Base-by-base conservation (phyloP, 768 basidiomycete genomes). In the Rickenella mellea region DNA sequence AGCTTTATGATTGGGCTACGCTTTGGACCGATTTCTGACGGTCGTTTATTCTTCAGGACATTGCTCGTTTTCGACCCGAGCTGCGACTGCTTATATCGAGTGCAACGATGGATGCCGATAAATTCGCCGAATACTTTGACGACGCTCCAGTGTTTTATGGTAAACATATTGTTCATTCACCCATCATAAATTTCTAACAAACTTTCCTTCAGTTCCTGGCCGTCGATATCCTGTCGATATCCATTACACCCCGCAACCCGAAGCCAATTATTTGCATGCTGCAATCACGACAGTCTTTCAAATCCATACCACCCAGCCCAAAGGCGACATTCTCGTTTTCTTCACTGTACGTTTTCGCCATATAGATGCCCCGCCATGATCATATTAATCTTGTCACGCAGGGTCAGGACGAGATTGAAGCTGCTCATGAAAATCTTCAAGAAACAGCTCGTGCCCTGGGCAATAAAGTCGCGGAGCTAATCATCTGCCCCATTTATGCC, bases 401-500 rank as follows among this genome's bases (percentile, higher is more conserved):
- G 88, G 94, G 96, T 49, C 96, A 99, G 75, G 96, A 99, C 58
- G 96, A 98, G 63, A 99, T 98, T 47, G 96, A 99, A 62, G 87
- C 91, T 1, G 92, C 92, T 28, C 87, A 93, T 39, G 96, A 99
- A 65, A 96, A 89, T 59, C 66, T 99, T 26, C 82, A 88, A 57
- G 96, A 99, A 67, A 99, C 96, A 0, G 83, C 91, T 19, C 80
- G 91, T 19, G 85, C 94, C 1, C 68, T 99, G 0, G 93, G 93
- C 15, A 97, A 98, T 67, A 97, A 98, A 65, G 84, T 98, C 35
- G 74, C 78, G 5, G 96, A 99, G 54, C 73, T 99, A 33, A 80
- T 98, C 44, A 76, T 99, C 45, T 97, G 93, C 55, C 96, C 96
- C 3, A 99, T 99, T 47, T 99, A 99, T 55, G 96, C 96, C 48